A percentile compares a stretch with the other conserved stretches of the same genome.
Conservation (phyloP, 805 yeast species). For the Saccharomycopsis fibuligera region DNA sequence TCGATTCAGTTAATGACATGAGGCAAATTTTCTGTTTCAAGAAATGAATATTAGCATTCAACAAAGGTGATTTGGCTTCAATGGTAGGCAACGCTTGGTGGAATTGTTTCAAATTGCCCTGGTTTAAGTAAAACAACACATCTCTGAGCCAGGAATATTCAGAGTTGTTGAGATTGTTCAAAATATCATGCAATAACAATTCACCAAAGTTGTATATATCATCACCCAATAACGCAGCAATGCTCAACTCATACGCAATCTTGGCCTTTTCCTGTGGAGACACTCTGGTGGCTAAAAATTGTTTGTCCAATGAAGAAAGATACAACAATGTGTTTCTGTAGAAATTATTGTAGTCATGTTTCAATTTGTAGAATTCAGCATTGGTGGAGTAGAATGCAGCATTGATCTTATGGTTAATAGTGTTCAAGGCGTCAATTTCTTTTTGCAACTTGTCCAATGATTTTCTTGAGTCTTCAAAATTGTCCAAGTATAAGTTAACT, state of each 20-base stretch:
- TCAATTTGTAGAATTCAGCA: constrained; percentile 66
- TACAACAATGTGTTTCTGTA: constrained; percentile 78
- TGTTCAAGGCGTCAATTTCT: constrained; percentile 50
- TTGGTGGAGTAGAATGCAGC: constrained; percentile 80
- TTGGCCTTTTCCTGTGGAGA: constrained; percentile 36
- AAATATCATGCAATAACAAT: constrained; percentile 80
- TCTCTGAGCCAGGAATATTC: constrained; percentile 65
- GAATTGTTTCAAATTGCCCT: constrained; percentile 69
- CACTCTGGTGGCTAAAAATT: constrained; percentile 34
- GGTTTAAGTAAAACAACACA: constrained; percentile 62
- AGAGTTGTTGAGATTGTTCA: constrained; percentile 42
- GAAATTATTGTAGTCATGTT: constrained; percentile 72
- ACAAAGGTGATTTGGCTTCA: constrained; percentile 44
- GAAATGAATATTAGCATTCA: constrained; percentile 54
- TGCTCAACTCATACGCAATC: constrained; percentile 68
- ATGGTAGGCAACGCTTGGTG: constrained; percentile 39
- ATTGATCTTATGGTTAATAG: constrained; percentile 55
- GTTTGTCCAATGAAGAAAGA: constrained; percentile 59
- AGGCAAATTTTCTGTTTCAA: constrained; percentile 86
- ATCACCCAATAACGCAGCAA: constrained; percentile 87
- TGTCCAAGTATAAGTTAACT: constrained; percentile 49
- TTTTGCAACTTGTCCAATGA: constrained; percentile 55
- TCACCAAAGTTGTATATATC: constrained; percentile 94
- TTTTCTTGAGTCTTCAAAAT: constrained; percentile 56
- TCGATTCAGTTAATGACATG: constrained; percentile 83